A percentile compares a stretch with the other conserved stretches of the same genome.
These are phyloP conservation scores for Collybiopsis luxurians DNA, from an alignment of 768 basidiomycete genomes.

Conservation along the genomic window DNA sequence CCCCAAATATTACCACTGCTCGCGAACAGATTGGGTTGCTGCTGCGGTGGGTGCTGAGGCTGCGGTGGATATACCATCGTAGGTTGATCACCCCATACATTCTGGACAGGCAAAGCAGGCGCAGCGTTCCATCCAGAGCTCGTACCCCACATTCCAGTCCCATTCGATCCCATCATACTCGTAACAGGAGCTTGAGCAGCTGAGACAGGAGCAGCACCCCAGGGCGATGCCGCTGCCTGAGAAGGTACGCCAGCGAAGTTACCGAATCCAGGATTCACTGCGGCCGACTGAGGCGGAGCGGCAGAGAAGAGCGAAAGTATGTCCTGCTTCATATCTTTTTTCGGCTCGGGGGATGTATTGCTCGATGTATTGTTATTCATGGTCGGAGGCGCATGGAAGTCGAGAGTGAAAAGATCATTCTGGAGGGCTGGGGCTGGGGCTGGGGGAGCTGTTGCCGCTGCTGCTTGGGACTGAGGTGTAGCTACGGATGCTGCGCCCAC, in stretches of 20 bases:
- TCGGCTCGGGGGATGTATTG: constrained; percentile 31
- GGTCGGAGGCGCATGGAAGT: constrained; percentile 69
- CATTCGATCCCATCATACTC: constrained; percentile 54
- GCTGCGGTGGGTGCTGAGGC: constrained; percentile 25
- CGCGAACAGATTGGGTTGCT: constrained; percentile 34
- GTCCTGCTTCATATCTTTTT: constrained; percentile 80
- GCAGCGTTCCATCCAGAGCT: constrained; percentile 57
- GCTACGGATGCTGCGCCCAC: constrained; percentile 8
- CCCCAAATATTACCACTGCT: constrained; percentile 66
- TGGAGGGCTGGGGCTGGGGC: constrained; percentile 34
- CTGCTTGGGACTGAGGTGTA: constrained; percentile 8
- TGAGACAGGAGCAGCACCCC: constrained; percentile 24
- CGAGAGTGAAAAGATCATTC: constrained; percentile 80
- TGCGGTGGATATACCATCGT: constrained; percentile 16
- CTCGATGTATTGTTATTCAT: constrained; percentile 23
- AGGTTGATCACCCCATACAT: constrained; percentile 35
- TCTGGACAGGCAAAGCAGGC: constrained; percentile 32
- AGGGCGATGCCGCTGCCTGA: constrained; percentile 21
- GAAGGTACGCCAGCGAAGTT: constrained; percentile 29
- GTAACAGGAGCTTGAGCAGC: constrained; percentile 28
- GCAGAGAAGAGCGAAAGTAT: constrained; percentile 80
- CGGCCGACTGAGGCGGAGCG: constrained; percentile 32
- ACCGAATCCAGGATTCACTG: constrained; percentile 26
- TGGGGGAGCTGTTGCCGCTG: constrained; percentile 23
- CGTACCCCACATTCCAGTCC: constrained; percentile 63